Percentiles rank a stretch among this genome's conserved stretches.
Conservation (phyloP, 2,329 filamentous ascomycete species). For the Sporothrix inflata region DNA sequence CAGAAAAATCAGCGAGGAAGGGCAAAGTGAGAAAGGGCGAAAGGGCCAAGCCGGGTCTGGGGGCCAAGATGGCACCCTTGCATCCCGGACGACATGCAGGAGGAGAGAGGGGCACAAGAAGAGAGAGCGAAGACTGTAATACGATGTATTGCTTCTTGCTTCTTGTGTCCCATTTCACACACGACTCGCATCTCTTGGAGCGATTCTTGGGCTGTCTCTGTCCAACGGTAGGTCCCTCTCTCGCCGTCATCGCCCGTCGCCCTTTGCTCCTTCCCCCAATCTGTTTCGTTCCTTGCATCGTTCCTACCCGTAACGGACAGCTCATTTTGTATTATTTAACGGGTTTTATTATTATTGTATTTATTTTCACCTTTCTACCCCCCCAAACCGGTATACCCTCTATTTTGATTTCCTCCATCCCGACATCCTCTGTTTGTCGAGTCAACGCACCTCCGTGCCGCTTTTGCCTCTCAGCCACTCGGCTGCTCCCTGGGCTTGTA, state of each 20-base stretch:
- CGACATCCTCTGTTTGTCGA: not conserved
- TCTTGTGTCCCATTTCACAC: not conserved
- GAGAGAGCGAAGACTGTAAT: not conserved
- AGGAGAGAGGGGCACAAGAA: not conserved
- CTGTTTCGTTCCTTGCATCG: not conserved
- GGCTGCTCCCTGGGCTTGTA: constrained; percentile 27
- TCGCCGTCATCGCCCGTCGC: not conserved
- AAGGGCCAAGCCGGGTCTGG: not conserved
- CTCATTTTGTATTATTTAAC: not conserved
- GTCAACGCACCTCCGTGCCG: constrained; percentile 1
- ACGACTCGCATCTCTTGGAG: not conserved
- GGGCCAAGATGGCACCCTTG: constrained; percentile 19
- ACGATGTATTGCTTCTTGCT: not conserved
- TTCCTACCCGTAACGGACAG: not conserved
- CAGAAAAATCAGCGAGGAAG: not conserved
- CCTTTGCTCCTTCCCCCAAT: not conserved
- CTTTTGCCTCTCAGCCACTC: constrained; percentile 26
- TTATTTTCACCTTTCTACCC: too few species aligned
- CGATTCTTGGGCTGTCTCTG: not conserved
- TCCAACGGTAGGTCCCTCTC: not conserved
- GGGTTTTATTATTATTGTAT: not conserved
- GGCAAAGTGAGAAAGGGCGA: not conserved
- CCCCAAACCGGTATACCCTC: not conserved
- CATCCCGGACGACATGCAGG: constrained; percentile 12
- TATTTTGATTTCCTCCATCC: not conserved